A percentile compares a stretch with the other conserved stretches of the same genome.
These are phyloP conservation scores for Mallotus nudiflorus DNA, from an alignment of 345 rosid genomes.

Conservation along the genomic window DNA sequence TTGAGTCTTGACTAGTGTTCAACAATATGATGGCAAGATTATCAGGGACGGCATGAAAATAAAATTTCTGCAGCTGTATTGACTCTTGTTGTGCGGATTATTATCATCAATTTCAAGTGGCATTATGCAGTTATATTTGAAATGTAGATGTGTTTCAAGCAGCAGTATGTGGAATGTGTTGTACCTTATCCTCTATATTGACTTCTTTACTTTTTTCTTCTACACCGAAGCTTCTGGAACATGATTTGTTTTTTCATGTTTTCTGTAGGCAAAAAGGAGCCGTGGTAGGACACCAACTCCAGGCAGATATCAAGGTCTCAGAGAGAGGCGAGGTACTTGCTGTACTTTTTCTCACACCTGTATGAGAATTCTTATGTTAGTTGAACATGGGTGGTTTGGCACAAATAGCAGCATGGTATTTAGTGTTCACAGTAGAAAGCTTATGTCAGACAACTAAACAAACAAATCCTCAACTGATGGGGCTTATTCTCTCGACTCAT, in stretches of 20 bases:
- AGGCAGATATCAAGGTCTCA: conserved; percentile 57
- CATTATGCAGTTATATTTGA: background rate
- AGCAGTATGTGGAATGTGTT: conserved; percentile 2
- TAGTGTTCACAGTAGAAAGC: too few relatives aligned
- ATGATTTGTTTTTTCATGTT: background rate
- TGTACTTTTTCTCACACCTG: too few relatives aligned
- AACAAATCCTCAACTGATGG: too few relatives aligned
- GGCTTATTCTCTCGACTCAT: too few relatives aligned
- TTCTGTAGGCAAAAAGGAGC: conserved; percentile 56
- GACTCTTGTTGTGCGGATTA: background rate
- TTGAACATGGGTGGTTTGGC: background rate
- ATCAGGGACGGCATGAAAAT: background rate
- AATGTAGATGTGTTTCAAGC: conserved; percentile 1
- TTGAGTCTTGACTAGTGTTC: background rate
- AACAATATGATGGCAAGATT: background rate
- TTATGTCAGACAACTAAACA: too few relatives aligned
- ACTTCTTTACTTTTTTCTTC: background rate
- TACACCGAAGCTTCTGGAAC: background rate
- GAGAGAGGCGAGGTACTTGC: conserved; percentile 47
- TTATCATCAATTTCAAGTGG: conserved; percentile 9
- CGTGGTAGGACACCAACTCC: conserved; percentile 74
- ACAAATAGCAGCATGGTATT: too few relatives aligned
- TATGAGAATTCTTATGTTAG: background rate
- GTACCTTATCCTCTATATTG: background rate
- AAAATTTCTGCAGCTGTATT: background rate